phyloP scores from a whole-genome alignment of 1,284 basidiomycete species.

The Baeospora myosura region DNA sequence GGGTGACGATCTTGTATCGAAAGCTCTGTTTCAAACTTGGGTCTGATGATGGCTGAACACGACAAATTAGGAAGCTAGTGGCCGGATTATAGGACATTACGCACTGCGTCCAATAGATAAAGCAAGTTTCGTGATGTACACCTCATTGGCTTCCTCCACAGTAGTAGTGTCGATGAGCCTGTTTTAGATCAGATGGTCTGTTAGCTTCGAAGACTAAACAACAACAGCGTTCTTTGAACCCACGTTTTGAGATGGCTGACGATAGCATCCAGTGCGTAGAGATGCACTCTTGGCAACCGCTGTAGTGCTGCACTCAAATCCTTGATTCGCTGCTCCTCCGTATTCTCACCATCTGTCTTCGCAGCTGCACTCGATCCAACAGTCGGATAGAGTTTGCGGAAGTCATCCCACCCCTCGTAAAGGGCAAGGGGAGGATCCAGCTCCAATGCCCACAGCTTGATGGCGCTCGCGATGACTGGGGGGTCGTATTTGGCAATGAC shows the following conservation, averaged over 20 bases:
- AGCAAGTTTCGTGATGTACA: conserved; percentile 82
- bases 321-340: conserved; percentile 54
- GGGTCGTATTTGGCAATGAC: conserved; percentile 74
- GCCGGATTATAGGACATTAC: conserved; percentile 19
- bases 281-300: conserved; percentile 72
- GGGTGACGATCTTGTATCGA: conserved; percentile 85
- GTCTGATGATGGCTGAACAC: conserved; percentile 66
- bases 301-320: conserved; percentile 65
- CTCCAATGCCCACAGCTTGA: conserved; percentile 85
- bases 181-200: conserved; percentile 5
- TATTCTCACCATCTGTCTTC: conserved; percentile 46
- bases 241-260: conserved; percentile 73
- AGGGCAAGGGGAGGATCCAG: conserved; percentile 76
- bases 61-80: background rate
- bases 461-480: conserved; percentile 75
- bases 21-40: conserved; percentile 73
- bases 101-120: conserved; percentile 80
- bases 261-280: conserved; percentile 77
- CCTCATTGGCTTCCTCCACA: conserved; percentile 62
- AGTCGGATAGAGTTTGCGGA: conserved; percentile 63
- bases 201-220: background rate
- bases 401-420: conserved; percentile 87
- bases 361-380: conserved; percentile 49
- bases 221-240: no score
- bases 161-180: conserved; percentile 69